Conservation (phyloP, 495 filamentous ascomycete species). For the Xeromyces bisporus region DNA sequence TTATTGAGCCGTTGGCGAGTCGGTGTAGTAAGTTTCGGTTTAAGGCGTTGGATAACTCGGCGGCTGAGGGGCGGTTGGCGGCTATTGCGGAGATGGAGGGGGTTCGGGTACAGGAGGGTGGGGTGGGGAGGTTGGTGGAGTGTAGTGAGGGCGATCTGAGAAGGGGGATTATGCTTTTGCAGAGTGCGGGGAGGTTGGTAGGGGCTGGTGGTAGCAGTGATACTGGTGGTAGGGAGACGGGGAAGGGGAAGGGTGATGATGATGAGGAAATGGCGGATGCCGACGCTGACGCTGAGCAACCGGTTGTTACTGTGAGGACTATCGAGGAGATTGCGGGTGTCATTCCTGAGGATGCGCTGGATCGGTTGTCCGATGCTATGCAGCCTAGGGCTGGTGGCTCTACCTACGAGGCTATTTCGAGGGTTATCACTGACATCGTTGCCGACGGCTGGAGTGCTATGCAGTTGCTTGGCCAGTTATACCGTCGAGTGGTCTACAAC, state of each 20-base stretch:
- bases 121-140: slow-evolving; percentile 62
- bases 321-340: slow-evolving; percentile 95
- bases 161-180: slow-evolving; percentile 90
- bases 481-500: slow-evolving; percentile 65
- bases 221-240: slow-evolving; percentile 18
- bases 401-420: slow-evolving; percentile 56
- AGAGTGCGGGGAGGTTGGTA: slow-evolving; percentile 71
- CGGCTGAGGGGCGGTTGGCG: slow-evolving; percentile 54
- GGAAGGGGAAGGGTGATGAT: slow-evolving; percentile 32
- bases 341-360: slow-evolving; percentile 58
- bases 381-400: slow-evolving; percentile 47
- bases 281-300: slow-evolving; percentile 17
- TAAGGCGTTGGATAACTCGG: slow-evolving; percentile 78
- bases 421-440: slow-evolving; percentile 71
- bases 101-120: slow-evolving; percentile 58
- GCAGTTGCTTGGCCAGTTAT: slow-evolving; percentile 73
- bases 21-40: slow-evolving; percentile 93
- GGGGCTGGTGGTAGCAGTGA: slow-evolving; percentile 14
- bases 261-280: slow-evolving; percentile 34
- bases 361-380: slow-evolving; percentile 56
- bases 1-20: slow-evolving; percentile 89
- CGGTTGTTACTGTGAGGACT: slow-evolving; percentile 50
- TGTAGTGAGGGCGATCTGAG: slow-evolving; percentile 88
- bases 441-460: slow-evolving; percentile 98
- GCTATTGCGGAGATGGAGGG: slow-evolving; percentile 67